phyloP scores from a whole-genome alignment of 2,329 filamentous ascomycete genomes.

The Claviceps sp. region DNA sequence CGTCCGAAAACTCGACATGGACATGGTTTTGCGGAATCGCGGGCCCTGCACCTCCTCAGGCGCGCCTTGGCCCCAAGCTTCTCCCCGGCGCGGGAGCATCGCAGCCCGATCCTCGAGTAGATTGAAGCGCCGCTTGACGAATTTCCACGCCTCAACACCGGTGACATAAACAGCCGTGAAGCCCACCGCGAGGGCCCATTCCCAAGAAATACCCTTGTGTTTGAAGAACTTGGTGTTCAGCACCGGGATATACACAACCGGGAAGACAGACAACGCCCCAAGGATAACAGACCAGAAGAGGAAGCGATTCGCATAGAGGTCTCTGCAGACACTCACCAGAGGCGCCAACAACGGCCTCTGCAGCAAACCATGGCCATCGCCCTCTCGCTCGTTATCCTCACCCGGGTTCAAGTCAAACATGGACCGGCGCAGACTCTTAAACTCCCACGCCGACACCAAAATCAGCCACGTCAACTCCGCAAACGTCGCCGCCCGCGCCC shows the following conservation, averaged over 20 bases:
- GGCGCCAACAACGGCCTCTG: constrained; percentile 17
- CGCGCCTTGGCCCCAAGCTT: constrained; percentile 37
- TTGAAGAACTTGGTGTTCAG: constrained; percentile 61
- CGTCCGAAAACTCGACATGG: constrained; percentile 37
- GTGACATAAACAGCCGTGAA: constrained; percentile 51
- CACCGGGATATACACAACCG: constrained; percentile 58
- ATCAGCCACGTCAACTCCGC: constrained; percentile 62
- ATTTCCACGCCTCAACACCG: constrained; percentile 62
- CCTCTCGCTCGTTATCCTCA: constrained; percentile 15
- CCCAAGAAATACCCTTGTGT: constrained; percentile 59
- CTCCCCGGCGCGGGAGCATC: constrained; percentile 26
- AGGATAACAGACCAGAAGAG: constrained; percentile 53
- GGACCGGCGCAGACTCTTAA: constrained; percentile 58
- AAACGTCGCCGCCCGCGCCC: constrained; percentile 59
- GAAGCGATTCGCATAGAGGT: constrained; percentile 58
- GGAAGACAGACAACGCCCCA: constrained; percentile 49
- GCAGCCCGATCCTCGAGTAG: constrained; percentile 34
- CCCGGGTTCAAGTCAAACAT: constrained; percentile 54
- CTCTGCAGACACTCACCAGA: constrained; percentile 35
- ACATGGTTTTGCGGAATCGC: constrained; percentile 34
- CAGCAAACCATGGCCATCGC: no score
- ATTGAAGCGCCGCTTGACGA: constrained; percentile 43
- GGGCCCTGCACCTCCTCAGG: constrained; percentile 28
- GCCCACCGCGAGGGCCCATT: constrained; percentile 57
- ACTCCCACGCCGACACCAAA: constrained; percentile 65